Base-by-base conservation (phyloP, 2,329 filamentous ascomycete species). In the Phialemonium atrogriseum region DNA sequence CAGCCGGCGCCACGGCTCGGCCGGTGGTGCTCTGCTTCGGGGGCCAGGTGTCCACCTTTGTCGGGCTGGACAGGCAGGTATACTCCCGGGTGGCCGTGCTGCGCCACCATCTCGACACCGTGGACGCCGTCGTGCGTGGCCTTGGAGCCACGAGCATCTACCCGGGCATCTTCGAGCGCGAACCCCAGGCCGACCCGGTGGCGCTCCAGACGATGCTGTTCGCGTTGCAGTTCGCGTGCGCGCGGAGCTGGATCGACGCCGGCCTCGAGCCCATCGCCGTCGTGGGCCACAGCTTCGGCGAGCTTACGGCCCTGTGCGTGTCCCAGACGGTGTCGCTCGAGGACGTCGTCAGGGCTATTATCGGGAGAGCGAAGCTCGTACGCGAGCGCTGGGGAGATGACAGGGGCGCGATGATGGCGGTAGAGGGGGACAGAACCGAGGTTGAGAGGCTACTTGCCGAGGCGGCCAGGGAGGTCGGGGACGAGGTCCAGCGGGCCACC, bases 371-470 rank as follows among this genome's bases (percentile, higher is more conserved):
- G 11, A 55, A 65, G 46, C 54, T 76, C 15, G 58, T 78, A 10
- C 61, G 70, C 35, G 53, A 64, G 20, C 58, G 65, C 32, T 79
- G 72, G 53, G 63, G 59, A 21, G 51, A 58, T 12, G 62, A 68
- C 36, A 73, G 63, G 3, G 74, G 80, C 46, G 61, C 58, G 13
- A 81, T 81, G 77, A 51, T 81, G 16, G 71, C 73, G 10, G 69
- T 80, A 0, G 50, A 52, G n/a, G 58, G 50, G 2, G 48, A 55
- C 1, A 35, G 50, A 3, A 58, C 65, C 21, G 54, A 66, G n/a
- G 64, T 66, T 11, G 11, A 24, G 7, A 14, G 9, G 24, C 9
- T 14, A 7, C 8, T 13, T 7, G 24, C 24, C 7, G 24, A 26
- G 10, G 9, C 10, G 12, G 10, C 9, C 24, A 26, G 24, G 12